Evolutionary conservation across 768 basidiomycete species (phyloP), one percentile per base, ranked within the genome.

Genomic region (Boletus eberwhitei): DNA sequence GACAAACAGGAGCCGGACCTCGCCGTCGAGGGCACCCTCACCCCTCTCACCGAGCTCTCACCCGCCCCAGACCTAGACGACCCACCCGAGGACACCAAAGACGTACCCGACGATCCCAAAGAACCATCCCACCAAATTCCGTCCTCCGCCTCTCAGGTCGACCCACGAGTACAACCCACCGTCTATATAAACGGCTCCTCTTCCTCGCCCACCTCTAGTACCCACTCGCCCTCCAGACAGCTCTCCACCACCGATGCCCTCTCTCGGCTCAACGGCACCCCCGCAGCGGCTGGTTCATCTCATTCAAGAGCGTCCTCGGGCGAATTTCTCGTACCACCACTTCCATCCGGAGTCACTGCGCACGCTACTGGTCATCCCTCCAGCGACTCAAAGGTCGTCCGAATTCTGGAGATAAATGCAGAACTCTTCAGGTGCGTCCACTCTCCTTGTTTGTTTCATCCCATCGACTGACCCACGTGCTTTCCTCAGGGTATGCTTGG

Each of bases 1-100:
- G 73, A 74, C 39, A 64, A 63, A 35, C 54, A 72, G 54, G 69
- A 73, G 52, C 64, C 61, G 9, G 72, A 74, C 57, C 72, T 75
- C 38, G 70, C 75, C 64, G 54, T 74, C 67, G 67, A 77, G 69
- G 61, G 68, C 73, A 69, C 55, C 60, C 85, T 85, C 21, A 88
- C 88, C 0, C 88, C 88, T 4, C 81, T 91, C 65, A 89, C 85
- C 59, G 88, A 89, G 58, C 81, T 89, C 24, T 88, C 88, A 8
- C 84, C 86, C 1, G 78, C 85, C 0, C 82, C 85, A 38, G 82
- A 83, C 61, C 74, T 75, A 22, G 82, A 83, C 44, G 82, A 82
- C 31, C 22, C 49, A 14, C 32, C 53, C 42, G 67, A 69, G 16
- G 59, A 67, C 52, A 34, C 21, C 55, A 71, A 70, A 36, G 71